Base-by-base conservation (phyloP, 805 yeast genomes). In the Yarrowia porcina region DNA sequence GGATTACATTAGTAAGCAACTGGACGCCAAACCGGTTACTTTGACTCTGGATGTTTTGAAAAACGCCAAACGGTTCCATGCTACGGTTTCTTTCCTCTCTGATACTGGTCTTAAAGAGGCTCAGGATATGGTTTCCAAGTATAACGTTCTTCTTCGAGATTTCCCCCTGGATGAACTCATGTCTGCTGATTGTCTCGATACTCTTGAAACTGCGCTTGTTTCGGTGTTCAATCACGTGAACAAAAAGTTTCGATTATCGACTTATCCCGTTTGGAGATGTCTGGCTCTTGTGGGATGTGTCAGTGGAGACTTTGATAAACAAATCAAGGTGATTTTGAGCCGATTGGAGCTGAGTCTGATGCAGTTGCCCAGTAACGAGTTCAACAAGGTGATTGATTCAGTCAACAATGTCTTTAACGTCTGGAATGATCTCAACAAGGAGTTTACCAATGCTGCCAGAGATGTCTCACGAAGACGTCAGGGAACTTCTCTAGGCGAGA, bases 1-100 rank as follows among this genome's bases (percentile, higher is more conserved):
- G 44, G 64, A 67, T 2, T 75, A 84, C 1, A 78, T 89, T 0
- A 81, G 82, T 61, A 76, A 77, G 1, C 96, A 90, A 69, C 72
- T 89, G 1, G 72, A 78, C 3, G 76, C 82, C 0, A 77, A 79
- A 0, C 85, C 83, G 35, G 82, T 90, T 1, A 75, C 73, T 20
- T 71, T 81, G 9, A 83, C 94, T 0, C 73, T 90, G 13, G 83
- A 81, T 1, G 75, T 88, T 0, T 76, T 92, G 63, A 82, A 83
- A 64, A 75, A 80, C 15, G 90, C 91, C 2, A 91, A 89, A 67
- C 78, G 97, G 66, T 89, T 86, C 69, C 96, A 89, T 70, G 86
- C 90, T 0, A 86, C 92, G 0, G 82, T 84, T n/a, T 80, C 87
- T 35, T 87, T 89, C 68, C 75, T 82, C 33, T 82, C 90, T 6